Conservation (phyloP, 225 moss, liverwort and hornwort species). For the Takakia lepidozioides region DNA sequence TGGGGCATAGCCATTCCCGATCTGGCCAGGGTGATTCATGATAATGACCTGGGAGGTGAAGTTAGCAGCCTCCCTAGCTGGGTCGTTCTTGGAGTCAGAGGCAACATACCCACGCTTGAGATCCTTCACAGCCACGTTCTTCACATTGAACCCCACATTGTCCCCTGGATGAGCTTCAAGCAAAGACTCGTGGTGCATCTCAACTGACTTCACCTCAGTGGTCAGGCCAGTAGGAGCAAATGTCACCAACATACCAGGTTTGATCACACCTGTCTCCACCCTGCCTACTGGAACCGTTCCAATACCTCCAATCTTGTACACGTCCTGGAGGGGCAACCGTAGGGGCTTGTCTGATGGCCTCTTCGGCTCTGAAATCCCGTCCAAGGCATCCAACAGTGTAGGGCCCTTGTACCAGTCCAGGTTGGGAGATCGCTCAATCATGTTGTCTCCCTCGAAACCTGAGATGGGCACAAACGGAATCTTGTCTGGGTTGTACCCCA, state of each 20-base stretch:
- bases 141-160: conserved; percentile 54
- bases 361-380: conserved; percentile 60
- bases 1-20: conserved; percentile 49
- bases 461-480: conserved; percentile 56
- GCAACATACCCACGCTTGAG: conserved; percentile 48
- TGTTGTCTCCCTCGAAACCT: conserved; percentile 57
- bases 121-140: conserved; percentile 49
- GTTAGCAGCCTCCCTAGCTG: conserved; percentile 45
- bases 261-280: conserved; percentile 51
- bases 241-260: conserved; percentile 48
- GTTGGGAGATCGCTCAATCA: conserved; percentile 47
- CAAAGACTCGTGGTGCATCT: conserved; percentile 52
- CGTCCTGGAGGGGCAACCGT: conserved; percentile 62
- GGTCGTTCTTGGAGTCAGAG: conserved; percentile 51
- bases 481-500: conserved; percentile 54
- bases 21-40: conserved; percentile 54
- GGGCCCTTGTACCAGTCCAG: conserved; percentile 74
- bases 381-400: conserved; percentile 53
- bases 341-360: conserved; percentile 67
- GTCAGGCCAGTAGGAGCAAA: conserved; percentile 53
- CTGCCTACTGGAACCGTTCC: conserved; percentile 52
- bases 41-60: conserved; percentile 52
- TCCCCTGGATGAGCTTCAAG: conserved; percentile 35
- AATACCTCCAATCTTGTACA: conserved; percentile 67
- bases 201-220: conserved; percentile 57